Percentiles rank a stretch among this genome's conserved stretches.
Evolutionary conservation across 805 yeast species (phyloP).

Genomic region (Teunomyces stri): DNA sequence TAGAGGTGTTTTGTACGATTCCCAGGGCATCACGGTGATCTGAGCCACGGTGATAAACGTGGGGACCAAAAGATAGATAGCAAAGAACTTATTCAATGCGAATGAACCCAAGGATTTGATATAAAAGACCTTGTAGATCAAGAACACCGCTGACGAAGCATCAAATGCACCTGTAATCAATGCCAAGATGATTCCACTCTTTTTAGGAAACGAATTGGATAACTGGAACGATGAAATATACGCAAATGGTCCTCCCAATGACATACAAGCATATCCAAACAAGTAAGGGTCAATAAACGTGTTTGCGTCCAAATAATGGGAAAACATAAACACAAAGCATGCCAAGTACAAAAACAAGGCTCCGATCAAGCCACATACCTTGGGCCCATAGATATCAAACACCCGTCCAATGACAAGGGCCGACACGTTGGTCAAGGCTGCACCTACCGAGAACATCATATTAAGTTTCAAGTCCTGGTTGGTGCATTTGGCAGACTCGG

Average conservation of each 20-base stretch:
- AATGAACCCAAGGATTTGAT: conserved; percentile 29
- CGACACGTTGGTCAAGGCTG: conserved; percentile 53
- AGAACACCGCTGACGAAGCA: conserved; percentile 55
- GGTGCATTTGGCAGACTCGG: conserved; percentile 42
- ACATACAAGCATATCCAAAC: conserved; percentile 50
- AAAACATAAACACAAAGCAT: conserved; percentile 44
- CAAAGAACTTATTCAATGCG: conserved; percentile 44
- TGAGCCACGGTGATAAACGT: conserved; percentile 47
- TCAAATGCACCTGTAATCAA: conserved; percentile 58
- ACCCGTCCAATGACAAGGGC: conserved; percentile 51
- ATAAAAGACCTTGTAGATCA: conserved; percentile 45
- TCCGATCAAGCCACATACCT: conserved; percentile 52
- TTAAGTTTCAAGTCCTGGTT: conserved; percentile 54
- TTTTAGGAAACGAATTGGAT: conserved; percentile 54
- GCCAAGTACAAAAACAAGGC: conserved; percentile 46
- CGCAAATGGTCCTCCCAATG: conserved; percentile 58
- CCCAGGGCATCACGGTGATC: conserved; percentile 46
- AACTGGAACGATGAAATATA: conserved; percentile 56
- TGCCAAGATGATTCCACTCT: conserved; percentile 52
- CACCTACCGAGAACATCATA: conserved; percentile 59
- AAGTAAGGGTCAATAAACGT: conserved; percentile 48
- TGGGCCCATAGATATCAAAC: conserved; percentile 52
- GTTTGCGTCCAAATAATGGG: conserved; percentile 21
- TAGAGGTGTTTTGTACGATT: conserved; percentile 45
- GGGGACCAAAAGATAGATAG: conserved; percentile 48